phyloP scores from a whole-genome alignment of 176 grass and related monocot species.

The Dendrocalamus sinicus region DNA sequence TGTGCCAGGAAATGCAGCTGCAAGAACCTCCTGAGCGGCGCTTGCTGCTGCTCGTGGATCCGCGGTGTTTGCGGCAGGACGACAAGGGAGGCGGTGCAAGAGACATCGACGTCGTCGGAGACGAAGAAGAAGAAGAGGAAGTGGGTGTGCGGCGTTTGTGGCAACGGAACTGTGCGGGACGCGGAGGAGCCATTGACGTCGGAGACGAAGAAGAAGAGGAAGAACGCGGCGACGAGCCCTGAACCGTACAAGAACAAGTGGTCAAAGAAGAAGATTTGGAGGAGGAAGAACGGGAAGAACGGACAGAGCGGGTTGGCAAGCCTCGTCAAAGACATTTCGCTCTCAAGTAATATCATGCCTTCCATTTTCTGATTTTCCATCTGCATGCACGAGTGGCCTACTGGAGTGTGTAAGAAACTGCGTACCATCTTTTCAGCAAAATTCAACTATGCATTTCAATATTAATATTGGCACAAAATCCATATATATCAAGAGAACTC shows the following conservation, averaged over 20 bases:
- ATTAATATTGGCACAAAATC: background rate
- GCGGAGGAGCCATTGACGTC: constrained; percentile 34
- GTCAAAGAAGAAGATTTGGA: constrained; percentile 49
- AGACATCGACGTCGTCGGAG: constrained; percentile 24
- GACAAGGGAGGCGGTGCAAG: constrained; percentile 20
- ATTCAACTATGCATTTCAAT: background rate
- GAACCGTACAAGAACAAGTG: constrained; percentile 42
- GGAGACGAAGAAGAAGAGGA: constrained; percentile 59
- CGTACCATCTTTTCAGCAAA: background rate
- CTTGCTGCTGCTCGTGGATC: constrained; percentile 54
- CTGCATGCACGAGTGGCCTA: background rate
- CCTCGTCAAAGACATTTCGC: constrained; percentile 73
- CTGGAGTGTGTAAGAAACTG: background rate
- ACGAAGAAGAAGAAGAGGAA: constrained; percentile 44
- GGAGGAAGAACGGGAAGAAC: constrained; percentile 62
- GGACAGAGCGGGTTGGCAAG: constrained; percentile 37
- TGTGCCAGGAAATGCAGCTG: constrained; percentile 24
- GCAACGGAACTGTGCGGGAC: constrained; percentile 27
- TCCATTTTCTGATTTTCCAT: background rate
- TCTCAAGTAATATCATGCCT: constrained; percentile 57
- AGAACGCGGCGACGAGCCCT: constrained; percentile 20
- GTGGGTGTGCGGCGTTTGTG: constrained; percentile 31
- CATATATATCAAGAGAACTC: background rate
- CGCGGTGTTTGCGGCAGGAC: constrained; percentile 33
- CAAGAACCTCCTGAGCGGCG: constrained; percentile 32